These are phyloP conservation scores for Lecanosticta acicola DNA, from an alignment of 2,329 filamentous ascomycete species.

Conservation along the genomic window DNA sequence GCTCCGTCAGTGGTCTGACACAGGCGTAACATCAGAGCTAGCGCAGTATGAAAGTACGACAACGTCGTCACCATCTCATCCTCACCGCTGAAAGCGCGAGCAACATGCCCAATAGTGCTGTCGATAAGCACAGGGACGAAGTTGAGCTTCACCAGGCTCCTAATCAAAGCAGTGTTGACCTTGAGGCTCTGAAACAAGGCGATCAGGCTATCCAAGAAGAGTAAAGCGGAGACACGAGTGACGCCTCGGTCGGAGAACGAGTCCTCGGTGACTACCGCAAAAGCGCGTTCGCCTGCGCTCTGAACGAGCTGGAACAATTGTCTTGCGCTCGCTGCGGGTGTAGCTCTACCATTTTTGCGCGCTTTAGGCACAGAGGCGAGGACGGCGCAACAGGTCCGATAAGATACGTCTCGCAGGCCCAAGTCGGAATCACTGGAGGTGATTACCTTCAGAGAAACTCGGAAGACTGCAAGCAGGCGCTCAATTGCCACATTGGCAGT, in stretches of 20 bases:
- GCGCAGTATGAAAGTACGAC: slow-evolving; percentile 63
- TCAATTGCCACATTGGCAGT: slow-evolving; percentile 61
- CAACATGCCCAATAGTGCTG: slow-evolving; percentile 70
- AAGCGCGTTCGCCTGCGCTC: slow-evolving; percentile 70
- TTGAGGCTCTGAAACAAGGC: slow-evolving; percentile 63
- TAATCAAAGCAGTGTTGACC: slow-evolving; percentile 67
- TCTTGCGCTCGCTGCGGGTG: slow-evolving; percentile 19
- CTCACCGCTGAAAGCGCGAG: slow-evolving; percentile 53
- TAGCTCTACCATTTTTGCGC: slow-evolving; percentile 6
- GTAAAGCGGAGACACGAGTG: slow-evolving; percentile 78
- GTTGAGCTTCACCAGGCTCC: slow-evolving; percentile 76
- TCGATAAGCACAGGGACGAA: slow-evolving; percentile 88
- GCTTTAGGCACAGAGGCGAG: slow-evolving; percentile 15
- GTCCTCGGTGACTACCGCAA: slow-evolving; percentile 88
- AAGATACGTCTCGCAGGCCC: slow-evolving; percentile 75
- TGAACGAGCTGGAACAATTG: slow-evolving; percentile 61
- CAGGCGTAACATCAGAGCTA: slow-evolving; percentile 77
- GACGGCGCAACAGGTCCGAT: slow-evolving; percentile 70
- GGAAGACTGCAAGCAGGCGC: slow-evolving; percentile 85
- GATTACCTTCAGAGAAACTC: slow-evolving; percentile 74
- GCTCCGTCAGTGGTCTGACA: slow-evolving; percentile 81
- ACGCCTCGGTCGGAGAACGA: slow-evolving; percentile 76
- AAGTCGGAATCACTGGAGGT: slow-evolving; percentile 65
- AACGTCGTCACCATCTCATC: slow-evolving; percentile 52
- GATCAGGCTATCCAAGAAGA: slow-evolving; percentile 75